phyloP scores from a whole-genome alignment of 345 rosid species.

The Euclidium syriacum region DNA sequence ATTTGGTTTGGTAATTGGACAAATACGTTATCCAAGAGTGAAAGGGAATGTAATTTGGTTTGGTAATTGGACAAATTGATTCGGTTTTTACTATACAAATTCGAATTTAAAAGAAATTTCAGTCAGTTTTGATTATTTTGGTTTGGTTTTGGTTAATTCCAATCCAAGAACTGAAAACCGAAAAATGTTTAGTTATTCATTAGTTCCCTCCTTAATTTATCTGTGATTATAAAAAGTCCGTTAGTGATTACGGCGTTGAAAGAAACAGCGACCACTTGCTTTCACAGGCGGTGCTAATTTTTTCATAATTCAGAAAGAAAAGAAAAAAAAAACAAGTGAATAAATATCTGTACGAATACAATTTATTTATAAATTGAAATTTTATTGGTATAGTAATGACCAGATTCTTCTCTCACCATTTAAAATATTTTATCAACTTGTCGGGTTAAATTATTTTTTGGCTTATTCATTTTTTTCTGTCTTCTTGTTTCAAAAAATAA shows the following conservation, averaged over 20 bases:
- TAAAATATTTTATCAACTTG: constrained; percentile 36
- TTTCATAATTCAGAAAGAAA: neutral
- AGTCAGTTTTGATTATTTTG: too few species aligned
- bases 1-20: too few species aligned
- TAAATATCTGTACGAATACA: neutral
- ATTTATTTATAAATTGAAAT: constrained; percentile 3
- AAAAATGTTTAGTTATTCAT: neutral
- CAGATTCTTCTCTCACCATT: constrained; percentile 37
- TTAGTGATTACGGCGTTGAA: constrained; percentile 41
- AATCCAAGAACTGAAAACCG: too few species aligned
- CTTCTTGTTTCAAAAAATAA: constrained; percentile 1
- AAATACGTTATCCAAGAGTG: too few species aligned
- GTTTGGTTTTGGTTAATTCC: too few species aligned
- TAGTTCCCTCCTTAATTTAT: constrained; percentile 19
- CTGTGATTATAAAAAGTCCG: constrained; percentile 9
- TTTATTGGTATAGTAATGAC: constrained; percentile 26
- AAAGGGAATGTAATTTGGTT: too few species aligned
- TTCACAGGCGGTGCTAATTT: constrained; percentile 35
- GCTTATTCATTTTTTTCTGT: constrained; percentile 23
- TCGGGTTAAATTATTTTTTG: constrained; percentile 39
- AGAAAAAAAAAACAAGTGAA: neutral
- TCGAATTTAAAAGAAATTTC: too few species aligned
- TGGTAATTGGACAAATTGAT: too few species aligned
- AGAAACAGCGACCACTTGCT: constrained; percentile 28
- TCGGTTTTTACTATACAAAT: too few species aligned